Conservation (phyloP, 768 basidiomycete species). For the Russula dissimulans region DNA sequence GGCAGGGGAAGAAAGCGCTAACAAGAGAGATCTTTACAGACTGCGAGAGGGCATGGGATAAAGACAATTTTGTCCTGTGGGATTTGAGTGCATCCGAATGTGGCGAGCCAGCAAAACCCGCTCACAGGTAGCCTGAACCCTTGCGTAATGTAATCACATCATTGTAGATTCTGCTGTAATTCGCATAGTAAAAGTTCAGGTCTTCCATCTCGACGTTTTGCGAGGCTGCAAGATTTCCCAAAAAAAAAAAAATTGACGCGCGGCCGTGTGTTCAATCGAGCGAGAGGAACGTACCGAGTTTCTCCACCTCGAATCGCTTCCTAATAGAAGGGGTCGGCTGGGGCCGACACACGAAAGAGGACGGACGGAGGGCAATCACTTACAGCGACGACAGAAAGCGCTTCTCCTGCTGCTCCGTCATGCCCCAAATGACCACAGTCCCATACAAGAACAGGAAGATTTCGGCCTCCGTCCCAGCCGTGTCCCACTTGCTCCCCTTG, state of each 20-base stretch:
- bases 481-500: slow-evolving; percentile 53
- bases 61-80: slow-evolving; percentile 84
- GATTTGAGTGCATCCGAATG: background rate
- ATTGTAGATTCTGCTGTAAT: slow-evolving; percentile 96
- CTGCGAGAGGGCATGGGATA: slow-evolving; percentile 92
- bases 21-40: slow-evolving; percentile 95
- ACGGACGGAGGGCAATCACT: slow-evolving; percentile 26
- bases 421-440: slow-evolving; percentile 95
- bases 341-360: slow-evolving; percentile 4
- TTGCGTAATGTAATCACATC: slow-evolving; percentile 93
- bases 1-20: slow-evolving; percentile 13
- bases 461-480: slow-evolving; percentile 59
- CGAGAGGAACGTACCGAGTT: slow-evolving; percentile 44
- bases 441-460: slow-evolving; percentile 93
- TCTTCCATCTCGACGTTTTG: slow-evolving; percentile 95
- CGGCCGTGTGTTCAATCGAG: background rate
- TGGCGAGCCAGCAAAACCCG: slow-evolving; percentile 19
- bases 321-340: slow-evolving; percentile 33
- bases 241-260: background rate
- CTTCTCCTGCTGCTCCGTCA: slow-evolving; percentile 89
- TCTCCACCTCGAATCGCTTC: slow-evolving; percentile 91
- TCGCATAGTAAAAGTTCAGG: slow-evolving; percentile 92
- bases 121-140: slow-evolving; percentile 92
- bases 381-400: slow-evolving; percentile 86
- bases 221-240: slow-evolving; percentile 40